Evolutionary conservation across 768 basidiomycete genomes (phyloP).

Genomic region (Suillus lakei): DNA sequence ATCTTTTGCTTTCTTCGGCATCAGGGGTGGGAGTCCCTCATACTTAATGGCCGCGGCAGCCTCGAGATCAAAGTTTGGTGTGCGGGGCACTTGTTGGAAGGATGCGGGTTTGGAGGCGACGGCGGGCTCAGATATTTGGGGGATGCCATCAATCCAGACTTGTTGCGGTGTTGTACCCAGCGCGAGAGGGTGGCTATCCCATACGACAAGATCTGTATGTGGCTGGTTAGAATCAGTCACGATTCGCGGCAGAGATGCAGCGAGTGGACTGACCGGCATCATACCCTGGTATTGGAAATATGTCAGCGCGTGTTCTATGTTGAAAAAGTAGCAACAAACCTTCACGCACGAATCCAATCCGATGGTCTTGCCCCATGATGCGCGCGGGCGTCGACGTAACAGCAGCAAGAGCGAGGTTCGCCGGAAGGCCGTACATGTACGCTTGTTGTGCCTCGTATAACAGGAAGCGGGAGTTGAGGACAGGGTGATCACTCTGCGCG

Average conservation of each 20-base stretch:
- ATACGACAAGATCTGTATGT: constrained; percentile 65
- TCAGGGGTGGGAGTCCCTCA: constrained; percentile 75
- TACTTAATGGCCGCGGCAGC: constrained; percentile 59
- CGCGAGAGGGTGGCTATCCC: constrained; percentile 79
- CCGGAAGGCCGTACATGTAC: constrained; percentile 72
- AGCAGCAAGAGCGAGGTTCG: constrained; percentile 65
- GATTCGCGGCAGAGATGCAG: constrained; percentile 12
- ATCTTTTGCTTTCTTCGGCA: constrained; percentile 41
- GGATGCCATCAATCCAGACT: constrained; percentile 85
- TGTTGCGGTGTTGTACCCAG: constrained; percentile 81
- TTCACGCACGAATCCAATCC: constrained; percentile 65
- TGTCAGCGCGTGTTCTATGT: constrained; percentile 1
- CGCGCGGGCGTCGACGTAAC: constrained; percentile 76
- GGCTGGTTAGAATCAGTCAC: neutral
- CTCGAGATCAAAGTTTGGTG: constrained; percentile 70
- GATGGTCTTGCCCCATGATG: constrained; percentile 73
- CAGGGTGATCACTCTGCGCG: constrained; percentile 56
- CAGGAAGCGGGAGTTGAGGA: constrained; percentile 58
- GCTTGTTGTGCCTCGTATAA: constrained; percentile 67
- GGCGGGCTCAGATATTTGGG: constrained; percentile 59
- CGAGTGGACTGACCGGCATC: constrained; percentile 58
- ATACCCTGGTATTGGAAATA: constrained; percentile 48
- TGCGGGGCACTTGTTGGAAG: constrained; percentile 55
- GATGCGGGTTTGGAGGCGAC: constrained; percentile 55
- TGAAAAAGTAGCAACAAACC: constrained; percentile 37